Evolutionary conservation across 2,329 filamentous ascomycete genomes (phyloP), one percentile per base, ranked within the genome.

Genomic region (Dactylellina leptospora): DNA sequence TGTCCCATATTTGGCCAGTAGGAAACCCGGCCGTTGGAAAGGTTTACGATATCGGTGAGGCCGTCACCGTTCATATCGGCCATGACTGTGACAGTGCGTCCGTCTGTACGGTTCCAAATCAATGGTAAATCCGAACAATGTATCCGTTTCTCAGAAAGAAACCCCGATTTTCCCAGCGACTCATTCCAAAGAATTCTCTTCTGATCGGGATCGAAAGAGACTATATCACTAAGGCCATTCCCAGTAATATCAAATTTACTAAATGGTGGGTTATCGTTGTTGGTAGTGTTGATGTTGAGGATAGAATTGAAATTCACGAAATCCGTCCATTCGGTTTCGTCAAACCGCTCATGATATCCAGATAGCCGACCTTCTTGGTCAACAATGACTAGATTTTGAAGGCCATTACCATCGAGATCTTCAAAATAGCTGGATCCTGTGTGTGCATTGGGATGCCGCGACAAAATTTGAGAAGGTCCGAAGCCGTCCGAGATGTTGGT

Each of bases 1-100:
- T 81, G 76, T 2, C 80, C 80, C 1, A 78, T 40, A 54, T 79
- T 80, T 1, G 79, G 78, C 78, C 79, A 81, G 66, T 80, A 81
- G 10, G 16, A 6, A 0, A 79, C 47, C 13, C 75, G 48, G 0
- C 76, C 76, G 54, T 79, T 77, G 2, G 20, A 10, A 33, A 81
- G 74, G 0, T 69, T 42, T 8, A 77, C 76, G 4, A 78, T 18
- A 53, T 79, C 77, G 1, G 42, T 16, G 1, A 77, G 73, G 0
- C 77, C 77, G 54, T 78, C 77, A 2, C 78, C 77, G 9, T 74
- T 69, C 63, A 78, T 75, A 56, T 78, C 77, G 1, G 76, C 70
- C 2, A 75, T 40, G 45, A 74, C 75, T 76, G 60, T 38, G 33
- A 23, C 1, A 4, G 9, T 13, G 40, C 10, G 30, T 16, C 36